Evolutionary conservation across 495 filamentous ascomycete species (phyloP).

Genomic region (Entonaema liquescens): DNA sequence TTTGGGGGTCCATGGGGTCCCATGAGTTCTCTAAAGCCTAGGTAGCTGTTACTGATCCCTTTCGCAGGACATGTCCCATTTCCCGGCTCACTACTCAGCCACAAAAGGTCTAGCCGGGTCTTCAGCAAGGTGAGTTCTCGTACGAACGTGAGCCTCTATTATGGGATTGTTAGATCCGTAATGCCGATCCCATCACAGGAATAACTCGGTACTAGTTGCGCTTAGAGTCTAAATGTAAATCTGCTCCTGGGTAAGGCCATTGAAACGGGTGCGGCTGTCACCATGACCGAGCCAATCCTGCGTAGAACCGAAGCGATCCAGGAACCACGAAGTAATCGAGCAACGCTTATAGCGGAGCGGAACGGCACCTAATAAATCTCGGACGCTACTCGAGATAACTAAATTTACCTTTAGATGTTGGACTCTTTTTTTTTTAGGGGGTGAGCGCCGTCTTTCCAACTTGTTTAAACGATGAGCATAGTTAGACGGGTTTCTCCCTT

Average conservation of each 20-base stretch:
- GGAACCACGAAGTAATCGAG: slow-evolving; percentile 20
- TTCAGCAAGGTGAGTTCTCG: slow-evolving; percentile 30
- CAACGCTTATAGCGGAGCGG: slow-evolving; percentile 34
- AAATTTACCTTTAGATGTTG: slow-evolving; percentile 27
- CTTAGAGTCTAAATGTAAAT: slow-evolving; percentile 25
- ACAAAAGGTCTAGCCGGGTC: slow-evolving; percentile 48
- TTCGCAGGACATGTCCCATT: slow-evolving; percentile 28
- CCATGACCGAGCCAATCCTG: slow-evolving; percentile 16
- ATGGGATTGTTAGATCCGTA: slow-evolving; percentile 35
- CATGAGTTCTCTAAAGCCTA: slow-evolving; percentile 28
- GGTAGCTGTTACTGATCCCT: slow-evolving; percentile 19
- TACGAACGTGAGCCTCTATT: slow-evolving; percentile 28
- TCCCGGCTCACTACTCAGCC: slow-evolving; percentile 41
- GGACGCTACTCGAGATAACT: slow-evolving; percentile 37
- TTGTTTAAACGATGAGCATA: neutral
- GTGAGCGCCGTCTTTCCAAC: neutral
- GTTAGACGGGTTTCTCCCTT: slow-evolving; percentile 12
- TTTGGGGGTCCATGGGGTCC: slow-evolving; percentile 44
- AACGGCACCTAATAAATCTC: slow-evolving; percentile 35
- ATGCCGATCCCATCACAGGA: slow-evolving; percentile 37
- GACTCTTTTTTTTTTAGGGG: neutral
- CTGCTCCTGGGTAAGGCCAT: slow-evolving; percentile 12
- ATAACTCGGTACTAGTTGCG: slow-evolving; percentile 21
- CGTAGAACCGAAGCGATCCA: slow-evolving; percentile 21
- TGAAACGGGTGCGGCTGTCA: slow-evolving; percentile 21